These are phyloP conservation scores for Gleditsia sinensis DNA, from an alignment of 306 rosid genomes.

Conservation along the genomic window DNA sequence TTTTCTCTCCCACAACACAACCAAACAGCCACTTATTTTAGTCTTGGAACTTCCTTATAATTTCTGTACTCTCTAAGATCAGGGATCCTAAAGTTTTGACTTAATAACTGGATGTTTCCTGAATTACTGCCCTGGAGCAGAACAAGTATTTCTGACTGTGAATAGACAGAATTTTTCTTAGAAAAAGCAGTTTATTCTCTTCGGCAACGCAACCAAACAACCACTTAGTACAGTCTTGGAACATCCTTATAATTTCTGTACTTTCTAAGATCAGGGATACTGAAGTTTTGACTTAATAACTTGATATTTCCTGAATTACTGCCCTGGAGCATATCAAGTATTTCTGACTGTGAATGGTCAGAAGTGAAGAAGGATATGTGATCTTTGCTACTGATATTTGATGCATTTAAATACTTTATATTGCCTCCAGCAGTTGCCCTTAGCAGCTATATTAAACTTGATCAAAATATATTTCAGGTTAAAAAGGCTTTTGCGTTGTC, in stretches of 20 bases:
- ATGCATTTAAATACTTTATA: not conserved
- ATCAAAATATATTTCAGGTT: constrained; percentile 54
- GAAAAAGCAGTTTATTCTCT: too few relatives aligned
- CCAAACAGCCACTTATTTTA: too few relatives aligned
- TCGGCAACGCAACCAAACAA: too few relatives aligned
- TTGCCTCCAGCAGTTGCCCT: not conserved
- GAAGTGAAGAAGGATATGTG: not conserved
- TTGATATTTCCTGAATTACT: constrained; percentile 9
- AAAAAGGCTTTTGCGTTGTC: constrained; percentile 67
- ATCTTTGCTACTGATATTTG: not conserved
- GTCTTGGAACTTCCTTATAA: constrained; percentile 3
- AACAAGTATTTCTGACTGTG: not conserved
- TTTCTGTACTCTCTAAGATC: constrained; percentile 24
- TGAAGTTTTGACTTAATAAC: not conserved
- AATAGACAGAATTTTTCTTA: not conserved
- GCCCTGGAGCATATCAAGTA: not conserved
- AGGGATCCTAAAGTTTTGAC: not conserved
- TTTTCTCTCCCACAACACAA: too few relatives aligned
- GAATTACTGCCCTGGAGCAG: not conserved
- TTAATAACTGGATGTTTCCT: not conserved
- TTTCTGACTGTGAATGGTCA: not conserved
- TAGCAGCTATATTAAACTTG: not conserved
- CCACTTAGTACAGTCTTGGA: too few relatives aligned
- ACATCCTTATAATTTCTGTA: constrained; percentile 12
- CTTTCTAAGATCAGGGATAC: constrained; percentile 30